Conservation (phyloP, 169 alveolate species). For the Babesia ovata region DNA sequence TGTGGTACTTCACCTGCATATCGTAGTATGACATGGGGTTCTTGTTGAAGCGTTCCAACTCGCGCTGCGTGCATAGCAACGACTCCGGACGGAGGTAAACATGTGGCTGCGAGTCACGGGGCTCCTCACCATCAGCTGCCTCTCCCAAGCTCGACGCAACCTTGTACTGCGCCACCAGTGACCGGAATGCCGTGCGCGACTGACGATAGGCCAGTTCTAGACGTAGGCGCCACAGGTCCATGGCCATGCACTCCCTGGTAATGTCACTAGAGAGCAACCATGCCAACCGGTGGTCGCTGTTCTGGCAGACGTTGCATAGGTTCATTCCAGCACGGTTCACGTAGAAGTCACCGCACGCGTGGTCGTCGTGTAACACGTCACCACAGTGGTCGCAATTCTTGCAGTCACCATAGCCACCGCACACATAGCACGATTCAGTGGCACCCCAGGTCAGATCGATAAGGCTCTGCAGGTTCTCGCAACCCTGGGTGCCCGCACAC, state of each 20-base stretch:
- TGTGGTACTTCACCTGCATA: conserved; percentile 17
- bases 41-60: conserved; percentile 28
- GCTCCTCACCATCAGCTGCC: not conserved
- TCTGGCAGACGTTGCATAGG: conserved; percentile 61
- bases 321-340: conserved; percentile 38
- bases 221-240: conserved; percentile 54
- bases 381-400: conserved; percentile 67
- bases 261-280: conserved; percentile 47
- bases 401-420: conserved; percentile 71
- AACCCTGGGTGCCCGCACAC: conserved; percentile 46
- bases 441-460: conserved; percentile 70
- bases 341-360: conserved; percentile 65
- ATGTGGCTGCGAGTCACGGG: not conserved
- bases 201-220: conserved; percentile 22
- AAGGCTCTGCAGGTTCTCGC: conserved; percentile 57
- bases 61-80: conserved; percentile 16
- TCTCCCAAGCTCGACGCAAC: not conserved
- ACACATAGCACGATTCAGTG: conserved; percentile 58
- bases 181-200: conserved; percentile 10
- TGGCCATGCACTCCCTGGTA: conserved; percentile 44
- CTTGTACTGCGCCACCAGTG: not conserved
- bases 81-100: conserved; percentile 11
- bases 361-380: conserved; percentile 65
- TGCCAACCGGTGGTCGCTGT: conserved; percentile 60
- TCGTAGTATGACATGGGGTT: conserved; percentile 15